These are phyloP conservation scores for Jamesozyma lodderae DNA, from an alignment of 805 yeast genomes.

Conservation along the genomic window DNA sequence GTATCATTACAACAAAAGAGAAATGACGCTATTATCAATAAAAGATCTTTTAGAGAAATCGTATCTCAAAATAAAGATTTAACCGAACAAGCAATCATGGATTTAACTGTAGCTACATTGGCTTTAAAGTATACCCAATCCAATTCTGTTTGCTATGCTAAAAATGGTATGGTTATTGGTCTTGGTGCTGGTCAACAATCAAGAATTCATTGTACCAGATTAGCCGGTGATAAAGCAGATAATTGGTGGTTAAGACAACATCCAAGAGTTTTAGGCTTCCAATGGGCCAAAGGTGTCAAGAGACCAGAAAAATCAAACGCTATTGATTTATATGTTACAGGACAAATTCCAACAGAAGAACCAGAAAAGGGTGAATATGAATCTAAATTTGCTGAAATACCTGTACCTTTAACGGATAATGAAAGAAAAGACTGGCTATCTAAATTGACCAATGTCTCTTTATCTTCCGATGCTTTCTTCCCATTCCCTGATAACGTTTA, in stretches of 20 bases:
- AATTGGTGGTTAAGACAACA: slow-evolving; percentile 99
- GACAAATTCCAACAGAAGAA: slow-evolving; percentile 82
- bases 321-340: slow-evolving; percentile 85
- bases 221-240: slow-evolving; percentile 99
- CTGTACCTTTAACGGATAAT: slow-evolving; percentile 68
- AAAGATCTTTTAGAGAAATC: slow-evolving; percentile 83
- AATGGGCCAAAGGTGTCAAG: slow-evolving; percentile 97
- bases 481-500: slow-evolving; percentile 99
- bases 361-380: slow-evolving; percentile 92
- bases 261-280: slow-evolving; percentile 82
- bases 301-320: slow-evolving; percentile 98
- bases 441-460: slow-evolving; percentile 76
- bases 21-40: slow-evolving; percentile 92
- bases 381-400: slow-evolving; percentile 75
- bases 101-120: slow-evolving; percentile 93
- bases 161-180: slow-evolving; percentile 98
- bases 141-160: slow-evolving; percentile 96
- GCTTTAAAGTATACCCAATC: slow-evolving; percentile 97
- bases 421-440: slow-evolving; percentile 85
- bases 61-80: slow-evolving; percentile 79
- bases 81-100: slow-evolving; percentile 87
- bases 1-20: slow-evolving; percentile 92
- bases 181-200: slow-evolving; percentile 99
- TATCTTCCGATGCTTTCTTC: slow-evolving; percentile 98
- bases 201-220: slow-evolving; percentile 96